Percentiles rank a stretch among this genome's conserved stretches.
phyloP scores from a whole-genome alignment of 257 asterid species.

The Jasminum sambac region DNA sequence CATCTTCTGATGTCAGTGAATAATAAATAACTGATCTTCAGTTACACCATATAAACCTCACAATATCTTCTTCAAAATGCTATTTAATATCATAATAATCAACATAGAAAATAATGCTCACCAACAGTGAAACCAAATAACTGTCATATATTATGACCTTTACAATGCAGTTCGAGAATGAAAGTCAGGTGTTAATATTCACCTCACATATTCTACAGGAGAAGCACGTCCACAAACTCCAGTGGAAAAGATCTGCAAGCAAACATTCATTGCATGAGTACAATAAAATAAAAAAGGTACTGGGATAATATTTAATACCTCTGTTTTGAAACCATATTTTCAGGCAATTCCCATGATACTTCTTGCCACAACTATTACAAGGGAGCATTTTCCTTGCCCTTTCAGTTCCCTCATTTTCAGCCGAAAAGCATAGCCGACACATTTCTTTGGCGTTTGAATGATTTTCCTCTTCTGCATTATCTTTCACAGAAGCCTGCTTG shows the following conservation, averaged over 20 bases:
- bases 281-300: constrained; percentile 14
- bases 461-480: constrained; percentile 66
- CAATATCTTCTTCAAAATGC: neutral
- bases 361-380: constrained; percentile 85
- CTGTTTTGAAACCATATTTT: constrained; percentile 88
- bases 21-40: neutral
- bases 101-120: constrained; percentile 8
- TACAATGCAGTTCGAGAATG: constrained; percentile 12
- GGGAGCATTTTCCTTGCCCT: constrained; percentile 85
- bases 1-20: constrained; percentile 9
- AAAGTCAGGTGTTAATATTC: constrained; percentile 19
- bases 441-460: constrained; percentile 65
- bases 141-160: constrained; percentile 2
- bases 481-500: constrained; percentile 49
- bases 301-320: constrained; percentile 47
- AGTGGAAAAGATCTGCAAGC: constrained; percentile 84
- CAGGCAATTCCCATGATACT: constrained; percentile 84
- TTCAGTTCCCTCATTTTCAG: constrained; percentile 87
- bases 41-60: neutral
- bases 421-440: constrained; percentile 90
- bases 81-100: neutral
- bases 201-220: constrained; percentile 97
- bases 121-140: constrained; percentile 7
- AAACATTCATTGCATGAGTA: constrained; percentile 26
- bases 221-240: constrained; percentile 98